phyloP scores from a whole-genome alignment of 2,329 filamentous ascomycete genomes.

The Pseudocercospora macadamiae region DNA sequence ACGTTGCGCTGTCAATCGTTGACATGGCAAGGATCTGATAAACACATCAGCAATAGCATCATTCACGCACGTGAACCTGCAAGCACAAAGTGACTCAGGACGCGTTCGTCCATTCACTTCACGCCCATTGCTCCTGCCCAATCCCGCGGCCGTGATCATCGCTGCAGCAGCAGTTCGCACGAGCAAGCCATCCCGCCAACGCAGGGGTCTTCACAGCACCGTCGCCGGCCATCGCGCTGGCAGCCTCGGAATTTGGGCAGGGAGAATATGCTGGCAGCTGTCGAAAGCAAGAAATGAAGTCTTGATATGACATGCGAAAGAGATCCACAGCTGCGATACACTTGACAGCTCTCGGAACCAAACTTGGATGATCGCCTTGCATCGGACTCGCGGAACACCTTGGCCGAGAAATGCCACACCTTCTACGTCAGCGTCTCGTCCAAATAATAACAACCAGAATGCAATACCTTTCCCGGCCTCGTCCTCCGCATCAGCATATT shows the following conservation, averaged over 20 bases:
- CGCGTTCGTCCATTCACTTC: not conserved
- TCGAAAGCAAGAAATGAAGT: not conserved
- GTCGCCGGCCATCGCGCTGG: not conserved
- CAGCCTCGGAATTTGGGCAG: slow-evolving; percentile 1
- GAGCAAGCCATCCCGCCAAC: slow-evolving; percentile 4
- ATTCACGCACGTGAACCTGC: not conserved
- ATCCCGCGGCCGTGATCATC: not conserved
- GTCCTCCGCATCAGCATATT: not conserved
- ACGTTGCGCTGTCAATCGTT: too few relatives aligned
- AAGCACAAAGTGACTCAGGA: not conserved
- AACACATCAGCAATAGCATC: not conserved
- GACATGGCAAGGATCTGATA: too few relatives aligned
- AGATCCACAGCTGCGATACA: not conserved
- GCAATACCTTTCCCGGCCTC: not conserved
- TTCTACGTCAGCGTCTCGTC: not conserved
- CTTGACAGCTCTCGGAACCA: not conserved
- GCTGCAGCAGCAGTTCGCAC: not conserved
- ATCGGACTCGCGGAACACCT: not conserved
- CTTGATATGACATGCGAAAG: not conserved
- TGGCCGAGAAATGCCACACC: not conserved
- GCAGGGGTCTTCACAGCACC: not conserved
- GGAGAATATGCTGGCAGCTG: not conserved
- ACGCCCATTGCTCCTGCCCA: not conserved
- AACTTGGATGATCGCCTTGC: not conserved
- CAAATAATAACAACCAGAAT: not conserved